Evolutionary conservation across 2,329 filamentous ascomycete species (phyloP), one percentile per base, ranked within the genome.

Genomic region (Penicillium verrucosum): DNA sequence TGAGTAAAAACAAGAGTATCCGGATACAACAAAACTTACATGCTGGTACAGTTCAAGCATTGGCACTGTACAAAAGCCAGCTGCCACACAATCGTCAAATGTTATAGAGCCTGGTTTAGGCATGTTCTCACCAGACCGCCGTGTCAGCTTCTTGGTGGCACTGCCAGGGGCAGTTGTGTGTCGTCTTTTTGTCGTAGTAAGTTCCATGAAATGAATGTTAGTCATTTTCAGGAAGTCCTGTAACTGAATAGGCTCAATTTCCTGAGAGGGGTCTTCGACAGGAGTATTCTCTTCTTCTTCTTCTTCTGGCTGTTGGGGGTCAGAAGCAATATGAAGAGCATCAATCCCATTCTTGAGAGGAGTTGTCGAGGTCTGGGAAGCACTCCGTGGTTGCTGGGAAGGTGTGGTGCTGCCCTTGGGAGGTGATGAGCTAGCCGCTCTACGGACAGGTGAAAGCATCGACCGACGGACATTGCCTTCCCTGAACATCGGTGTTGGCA

Each of bases 121-220:
- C 8, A 62, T 55, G 32, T 57, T 60, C 40, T 70, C 68, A 6
- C 62, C 63, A 37, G 69, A 69, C n/a, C 59, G 61, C 30, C 71
- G 62, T 44, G 55, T 58, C 37, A 63, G 21, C 37, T 65, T 63
- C 62, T 70, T 77, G 41, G 66, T 71, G 42, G 65, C 70, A 58
- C 65, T 75, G 42, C 81, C 78, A 21, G 86, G 86, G 3, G 84
- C 88, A 44, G 88, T 86, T 0, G 93, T 97, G 66, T 95, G 89
- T 54, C 94, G 84, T 63, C 93, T 83, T 72, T 97, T 97, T 1
- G 92, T 97, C 0, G 93, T 96, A n/a, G 89, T 96, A 48, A 99
- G 81, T 71, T 99, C 94, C 89, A 99, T 97, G 77, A 99, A 99
- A 52, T 92, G 90, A 67, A 99, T 96, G 57, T 90, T 95, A 2